Percentiles rank a stretch among this genome's conserved stretches.
Evolutionary conservation across 805 yeast species (phyloP).

Genomic region (Candida maltosa): DNA sequence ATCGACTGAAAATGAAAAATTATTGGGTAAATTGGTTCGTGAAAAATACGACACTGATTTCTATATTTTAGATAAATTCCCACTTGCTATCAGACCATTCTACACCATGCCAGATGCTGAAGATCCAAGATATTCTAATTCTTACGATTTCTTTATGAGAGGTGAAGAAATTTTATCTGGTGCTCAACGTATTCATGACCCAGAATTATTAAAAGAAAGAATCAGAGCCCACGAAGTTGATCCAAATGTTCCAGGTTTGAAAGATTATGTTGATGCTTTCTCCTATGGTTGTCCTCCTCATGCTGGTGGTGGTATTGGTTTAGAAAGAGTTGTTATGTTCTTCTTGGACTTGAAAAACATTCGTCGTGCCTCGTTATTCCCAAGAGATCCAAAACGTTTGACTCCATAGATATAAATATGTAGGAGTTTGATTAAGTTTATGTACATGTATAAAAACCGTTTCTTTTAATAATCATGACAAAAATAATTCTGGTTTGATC

Average conservation of each 20-base stretch:
- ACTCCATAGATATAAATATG: constrained; percentile 54
- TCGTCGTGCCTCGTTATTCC: constrained; percentile 98
- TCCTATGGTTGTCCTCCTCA: constrained; percentile 96
- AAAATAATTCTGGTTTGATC: too few relatives aligned
- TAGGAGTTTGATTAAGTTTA: too few relatives aligned
- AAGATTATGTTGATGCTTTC: constrained; percentile 91
- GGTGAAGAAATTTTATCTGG: constrained; percentile 99
- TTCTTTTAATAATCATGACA: neutral
- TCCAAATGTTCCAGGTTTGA: constrained; percentile 75
- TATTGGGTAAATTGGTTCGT: constrained; percentile 85
- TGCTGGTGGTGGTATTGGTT: constrained; percentile 99
- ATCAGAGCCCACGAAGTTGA: constrained; percentile 81
- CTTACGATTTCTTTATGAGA: constrained; percentile 99
- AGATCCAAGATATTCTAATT: constrained; percentile 90
- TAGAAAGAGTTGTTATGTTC: constrained; percentile 98
- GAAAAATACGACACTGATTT: constrained; percentile 96
- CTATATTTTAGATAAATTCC: constrained; percentile 97
- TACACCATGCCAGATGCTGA: constrained; percentile 98
- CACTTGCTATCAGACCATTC: constrained; percentile 94
- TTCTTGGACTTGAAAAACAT: constrained; percentile 94
- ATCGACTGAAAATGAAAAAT: constrained; percentile 90
- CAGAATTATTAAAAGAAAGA: constrained; percentile 76
- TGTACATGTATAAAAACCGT: neutral
- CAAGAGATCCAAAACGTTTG: constrained; percentile 95
- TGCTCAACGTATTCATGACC: constrained; percentile 98